Conservation (phyloP, 2,329 filamentous ascomycete species). For the Exophiala viscosa region DNA sequence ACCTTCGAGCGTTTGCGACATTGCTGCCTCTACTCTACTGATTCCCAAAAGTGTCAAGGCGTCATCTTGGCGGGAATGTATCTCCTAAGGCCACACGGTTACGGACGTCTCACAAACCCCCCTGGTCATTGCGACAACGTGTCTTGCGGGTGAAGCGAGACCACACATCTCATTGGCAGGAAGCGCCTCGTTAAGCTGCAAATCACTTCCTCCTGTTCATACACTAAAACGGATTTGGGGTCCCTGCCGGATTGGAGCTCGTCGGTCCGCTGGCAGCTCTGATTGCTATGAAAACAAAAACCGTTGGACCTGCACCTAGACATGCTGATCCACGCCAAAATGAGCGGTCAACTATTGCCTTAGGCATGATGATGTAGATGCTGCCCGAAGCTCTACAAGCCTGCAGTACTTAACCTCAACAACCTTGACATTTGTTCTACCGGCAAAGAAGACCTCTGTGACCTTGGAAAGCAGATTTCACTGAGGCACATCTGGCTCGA, state of each 20-base stretch:
- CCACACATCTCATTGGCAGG: background rate
- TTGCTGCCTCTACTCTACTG: too few species aligned
- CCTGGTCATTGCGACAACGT: background rate
- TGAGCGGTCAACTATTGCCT: conserved; percentile 1
- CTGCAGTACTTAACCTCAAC: background rate
- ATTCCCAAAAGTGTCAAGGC: background rate
- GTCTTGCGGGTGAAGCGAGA: background rate
- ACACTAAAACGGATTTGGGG: background rate
- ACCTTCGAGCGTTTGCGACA: too few species aligned
- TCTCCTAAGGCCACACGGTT: background rate
- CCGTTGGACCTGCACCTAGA: background rate
- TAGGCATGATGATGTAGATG: background rate
- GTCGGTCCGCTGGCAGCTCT: background rate
- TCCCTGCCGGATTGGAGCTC: background rate
- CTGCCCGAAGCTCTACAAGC: background rate
- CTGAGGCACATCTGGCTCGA: background rate
- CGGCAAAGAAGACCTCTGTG: background rate
- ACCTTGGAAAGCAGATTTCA: too few species aligned
- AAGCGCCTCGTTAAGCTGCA: background rate
- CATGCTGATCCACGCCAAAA: background rate
- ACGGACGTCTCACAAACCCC: conserved; percentile 2
- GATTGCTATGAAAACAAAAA: conserved; percentile 3
- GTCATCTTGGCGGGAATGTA: background rate
- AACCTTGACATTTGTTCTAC: background rate
- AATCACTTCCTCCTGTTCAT: background rate